Base-by-base conservation (phyloP, 31 red algal genomes). In the Porphyra umbilicalis region DNA sequence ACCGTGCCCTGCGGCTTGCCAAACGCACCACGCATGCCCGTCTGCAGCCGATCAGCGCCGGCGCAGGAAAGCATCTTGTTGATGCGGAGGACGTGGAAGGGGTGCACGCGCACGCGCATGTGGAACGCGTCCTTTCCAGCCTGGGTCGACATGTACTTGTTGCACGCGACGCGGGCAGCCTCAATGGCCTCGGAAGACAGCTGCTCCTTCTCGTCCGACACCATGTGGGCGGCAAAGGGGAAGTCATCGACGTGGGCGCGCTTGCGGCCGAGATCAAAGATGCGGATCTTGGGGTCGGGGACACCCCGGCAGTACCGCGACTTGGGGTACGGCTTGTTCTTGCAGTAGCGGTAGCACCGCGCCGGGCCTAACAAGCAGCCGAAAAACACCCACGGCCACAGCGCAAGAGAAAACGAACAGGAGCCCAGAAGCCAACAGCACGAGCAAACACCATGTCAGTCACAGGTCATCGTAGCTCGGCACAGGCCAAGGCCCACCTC, bases 31-130 rank as follows among this genome's bases (percentile, higher is more conserved):
- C 98, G 89, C 98, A 99, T 99, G 35, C 98, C 98, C 34, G 98
- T 97, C 76, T 97, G 94, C 77, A 99, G 85, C 35, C 98, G 85
- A 97, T 99, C 98, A 35, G 98, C 98, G 35, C 98, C 98, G 32
- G 98, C 98, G 82, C 98, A 99, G 38, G 98, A 99, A 91, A 99
- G 93, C 98, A 99, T 99, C 89, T 99, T 99, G 86, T 99, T 99
- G 86, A 97, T 97, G 42, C 98, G 94, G 34, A 97, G 78, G 33
- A 99, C 98, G 84, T 99, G 98, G 90, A 97, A 99, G 74, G 98
- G 98, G 91, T 99, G 94, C 35, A 91, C 95, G 29, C 94, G 94
- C 13, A 99, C 92, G 74, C 98, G 92, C 20, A 99, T 81, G 90
- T 99, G 98, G 84, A 97, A 99, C 32, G 91, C 57, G 76, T 99